Percentiles rank a stretch among this genome's conserved stretches.
These are phyloP conservation scores for Rhizopogon salebrosus DNA, from an alignment of 768 basidiomycete species.

Conservation along the genomic window DNA sequence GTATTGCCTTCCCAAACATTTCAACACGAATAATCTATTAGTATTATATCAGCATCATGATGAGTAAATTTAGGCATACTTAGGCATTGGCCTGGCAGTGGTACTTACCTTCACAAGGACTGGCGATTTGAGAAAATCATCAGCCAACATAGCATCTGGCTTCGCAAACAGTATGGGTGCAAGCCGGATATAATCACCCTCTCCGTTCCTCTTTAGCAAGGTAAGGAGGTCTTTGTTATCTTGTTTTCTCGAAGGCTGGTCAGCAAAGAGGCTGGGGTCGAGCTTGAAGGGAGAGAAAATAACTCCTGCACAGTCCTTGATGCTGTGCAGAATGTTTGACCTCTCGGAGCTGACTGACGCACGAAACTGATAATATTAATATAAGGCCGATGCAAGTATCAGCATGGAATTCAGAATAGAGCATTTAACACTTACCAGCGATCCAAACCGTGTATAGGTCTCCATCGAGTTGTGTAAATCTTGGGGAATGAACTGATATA, in stretches of 20 bases:
- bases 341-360: background rate
- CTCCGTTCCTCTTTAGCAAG: background rate
- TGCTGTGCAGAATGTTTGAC: constrained; percentile 1
- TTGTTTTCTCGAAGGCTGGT: background rate
- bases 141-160: background rate
- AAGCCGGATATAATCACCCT: background rate
- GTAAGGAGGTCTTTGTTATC: background rate
- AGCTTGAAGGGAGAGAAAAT: background rate
- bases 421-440: background rate
- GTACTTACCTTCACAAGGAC: background rate
- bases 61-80: background rate
- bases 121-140: background rate
- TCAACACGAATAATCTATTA: background rate
- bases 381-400: background rate
- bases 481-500: background rate
- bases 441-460: background rate
- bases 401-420: background rate
- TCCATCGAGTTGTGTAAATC: background rate
- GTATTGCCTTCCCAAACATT: constrained; percentile 1
- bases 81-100: background rate
- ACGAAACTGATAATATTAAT: background rate
- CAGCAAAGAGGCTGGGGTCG: background rate
- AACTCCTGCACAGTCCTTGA: background rate
- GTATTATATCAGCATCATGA: background rate
- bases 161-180: background rate